A percentile compares a stretch with the other conserved stretches of the same genome.
Conservation (phyloP, 1,139 yeast genomes). For the Petasospora rhodanensis region DNA sequence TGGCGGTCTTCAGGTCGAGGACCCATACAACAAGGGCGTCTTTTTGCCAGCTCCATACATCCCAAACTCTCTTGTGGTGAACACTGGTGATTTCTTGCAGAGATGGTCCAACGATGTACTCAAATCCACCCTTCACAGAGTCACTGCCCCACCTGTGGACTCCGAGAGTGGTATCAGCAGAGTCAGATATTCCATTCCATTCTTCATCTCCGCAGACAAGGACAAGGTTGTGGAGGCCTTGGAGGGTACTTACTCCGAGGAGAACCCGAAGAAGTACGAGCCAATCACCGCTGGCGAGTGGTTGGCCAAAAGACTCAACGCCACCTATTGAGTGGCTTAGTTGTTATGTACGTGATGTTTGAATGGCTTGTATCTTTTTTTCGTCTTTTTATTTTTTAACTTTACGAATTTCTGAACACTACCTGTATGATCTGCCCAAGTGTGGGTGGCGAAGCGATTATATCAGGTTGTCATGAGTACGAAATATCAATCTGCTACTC, state of each 20-base stretch:
- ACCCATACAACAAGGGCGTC: conserved; percentile 15
- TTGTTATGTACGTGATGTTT: no score
- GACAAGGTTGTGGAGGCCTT: conserved; percentile 19
- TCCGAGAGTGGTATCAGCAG: conserved; percentile 16
- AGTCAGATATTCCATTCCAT: conserved; percentile 24
- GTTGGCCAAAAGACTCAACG: conserved; percentile 6
- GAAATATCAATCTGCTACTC: neutral
- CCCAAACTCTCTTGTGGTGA: conserved; percentile 21
- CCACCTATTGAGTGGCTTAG: conserved; percentile 5
- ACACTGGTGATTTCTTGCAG: conserved; percentile 23
- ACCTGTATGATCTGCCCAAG: no score
- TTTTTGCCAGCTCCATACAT: conserved; percentile 20
- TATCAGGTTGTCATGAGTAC: no score
- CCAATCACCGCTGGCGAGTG: conserved; percentile 26
- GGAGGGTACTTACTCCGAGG: conserved; percentile 25
- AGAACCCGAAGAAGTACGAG: conserved; percentile 28
- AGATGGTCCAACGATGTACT: conserved; percentile 23
- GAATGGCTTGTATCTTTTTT: no score
- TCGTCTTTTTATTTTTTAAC: no score
- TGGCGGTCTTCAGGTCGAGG: conserved; percentile 23
- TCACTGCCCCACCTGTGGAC: conserved; percentile 21
- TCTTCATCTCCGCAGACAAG: conserved; percentile 20
- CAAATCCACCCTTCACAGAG: conserved; percentile 24
- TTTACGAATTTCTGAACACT: no score
- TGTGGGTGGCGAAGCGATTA: no score